Conservation (phyloP, 768 basidiomycete species). For the Auriscalpium microsporum region DNA sequence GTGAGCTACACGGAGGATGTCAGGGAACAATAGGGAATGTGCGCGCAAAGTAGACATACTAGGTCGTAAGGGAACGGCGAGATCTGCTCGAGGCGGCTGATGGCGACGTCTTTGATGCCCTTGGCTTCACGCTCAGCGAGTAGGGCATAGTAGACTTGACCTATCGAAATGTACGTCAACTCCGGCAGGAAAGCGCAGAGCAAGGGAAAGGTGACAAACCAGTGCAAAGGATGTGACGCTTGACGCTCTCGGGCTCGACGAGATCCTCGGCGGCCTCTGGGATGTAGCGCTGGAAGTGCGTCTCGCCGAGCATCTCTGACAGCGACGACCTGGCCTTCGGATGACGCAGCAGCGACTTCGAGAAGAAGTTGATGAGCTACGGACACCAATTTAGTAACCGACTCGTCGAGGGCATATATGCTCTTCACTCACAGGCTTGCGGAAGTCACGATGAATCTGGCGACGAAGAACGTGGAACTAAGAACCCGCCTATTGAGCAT, state of each 20-base stretch:
- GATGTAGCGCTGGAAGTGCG: conserved; percentile 88
- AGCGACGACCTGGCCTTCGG: conserved; percentile 84
- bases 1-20: conserved; percentile 47
- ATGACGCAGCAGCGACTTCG: conserved; percentile 91
- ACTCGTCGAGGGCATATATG: neutral
- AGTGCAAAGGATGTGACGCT: conserved; percentile 86
- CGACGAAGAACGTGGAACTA: conserved; percentile 96
- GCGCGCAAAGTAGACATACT: conserved; percentile 33
- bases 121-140: conserved; percentile 84
- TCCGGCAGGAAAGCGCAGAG: no score
- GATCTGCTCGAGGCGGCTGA: conserved; percentile 90
- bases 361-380: conserved; percentile 92
- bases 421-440: conserved; percentile 72
- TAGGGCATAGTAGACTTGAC: conserved; percentile 91
- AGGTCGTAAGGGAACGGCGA: conserved; percentile 97
- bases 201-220: conserved; percentile 29
- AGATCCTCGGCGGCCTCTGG: conserved; percentile 73
- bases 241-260: conserved; percentile 76
- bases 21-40: neutral
- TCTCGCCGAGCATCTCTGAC: conserved; percentile 83
- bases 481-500: conserved; percentile 6
- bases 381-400: neutral
- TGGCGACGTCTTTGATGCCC: conserved; percentile 88
- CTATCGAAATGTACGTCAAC: conserved; percentile 26
- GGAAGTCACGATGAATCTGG: conserved; percentile 95